Percentiles rank a stretch among this genome's conserved stretches.
Evolutionary conservation across 176 grass and related monocot species (phyloP).

Genomic region (Echinochloa phyllopogon): DNA sequence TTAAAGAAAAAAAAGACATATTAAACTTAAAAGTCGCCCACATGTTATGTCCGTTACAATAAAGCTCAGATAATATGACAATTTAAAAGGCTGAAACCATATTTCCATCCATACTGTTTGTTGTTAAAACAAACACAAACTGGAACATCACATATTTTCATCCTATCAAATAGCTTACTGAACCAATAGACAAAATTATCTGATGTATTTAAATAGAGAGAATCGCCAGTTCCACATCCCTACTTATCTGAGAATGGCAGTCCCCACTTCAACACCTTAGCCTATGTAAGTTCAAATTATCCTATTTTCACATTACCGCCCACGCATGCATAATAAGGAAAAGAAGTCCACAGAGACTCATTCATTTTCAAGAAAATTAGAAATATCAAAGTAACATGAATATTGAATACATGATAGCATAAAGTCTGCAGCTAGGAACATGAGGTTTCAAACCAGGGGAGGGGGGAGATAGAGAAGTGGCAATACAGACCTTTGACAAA

Average conservation of each 20-base stretch:
- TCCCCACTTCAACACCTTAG: neutral
- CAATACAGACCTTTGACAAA: slow-evolving; percentile 70
- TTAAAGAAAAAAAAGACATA: neutral
- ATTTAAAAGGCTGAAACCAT: neutral
- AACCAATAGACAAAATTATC: neutral
- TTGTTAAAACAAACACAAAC: neutral
- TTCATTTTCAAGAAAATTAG: slow-evolving; percentile 29
- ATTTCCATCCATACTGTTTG: neutral
- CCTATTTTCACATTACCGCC: neutral
- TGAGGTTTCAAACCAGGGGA: neutral
- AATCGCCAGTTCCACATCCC: neutral
- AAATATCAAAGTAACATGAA: neutral
- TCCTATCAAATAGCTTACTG: neutral
- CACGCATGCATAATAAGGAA: slow-evolving; percentile 21
- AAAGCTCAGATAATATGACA: neutral
- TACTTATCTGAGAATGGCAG: neutral
- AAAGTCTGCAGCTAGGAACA: slow-evolving; percentile 17
- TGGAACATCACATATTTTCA: neutral
- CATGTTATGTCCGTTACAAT: neutral
- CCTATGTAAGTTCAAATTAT: slow-evolving; percentile 17
- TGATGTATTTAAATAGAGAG: neutral
- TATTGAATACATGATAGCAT: slow-evolving; percentile 34
- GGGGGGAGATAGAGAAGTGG: neutral
- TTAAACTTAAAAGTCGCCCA: neutral
- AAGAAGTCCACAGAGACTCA: neutral